phyloP scores from a whole-genome alignment of 2,329 filamentous ascomycete species.

The Epichloe festucae region DNA sequence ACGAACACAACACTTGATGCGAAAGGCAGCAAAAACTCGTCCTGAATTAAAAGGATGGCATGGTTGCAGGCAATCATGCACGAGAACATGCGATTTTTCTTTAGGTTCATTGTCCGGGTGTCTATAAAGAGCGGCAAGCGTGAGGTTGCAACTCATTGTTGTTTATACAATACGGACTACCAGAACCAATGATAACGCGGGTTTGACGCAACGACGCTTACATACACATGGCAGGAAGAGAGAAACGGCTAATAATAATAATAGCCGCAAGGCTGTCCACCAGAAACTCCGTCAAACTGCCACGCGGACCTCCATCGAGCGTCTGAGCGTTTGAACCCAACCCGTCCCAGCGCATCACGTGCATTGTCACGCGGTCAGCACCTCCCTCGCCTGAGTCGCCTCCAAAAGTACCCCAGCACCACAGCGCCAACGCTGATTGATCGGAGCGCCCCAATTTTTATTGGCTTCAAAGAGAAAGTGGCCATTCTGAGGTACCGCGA shows the following conservation, averaged over 20 bases:
- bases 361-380: not conserved
- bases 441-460: conserved; percentile 7
- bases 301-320: no score
- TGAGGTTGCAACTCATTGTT: no score
- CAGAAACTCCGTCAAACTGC: no score
- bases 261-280: no score
- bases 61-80: not conserved
- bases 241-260: no score
- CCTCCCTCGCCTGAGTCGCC: no score
- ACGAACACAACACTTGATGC: not conserved
- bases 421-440: not conserved
- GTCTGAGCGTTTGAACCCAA: not conserved
- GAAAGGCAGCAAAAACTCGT: not conserved
- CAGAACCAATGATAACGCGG: no score
- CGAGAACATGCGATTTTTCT: not conserved
- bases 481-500: conserved; percentile 18
- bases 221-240: no score
- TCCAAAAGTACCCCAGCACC: not conserved
- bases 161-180: no score
- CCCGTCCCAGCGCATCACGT: not conserved
- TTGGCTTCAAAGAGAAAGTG: conserved; percentile 9
- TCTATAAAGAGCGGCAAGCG: no score
- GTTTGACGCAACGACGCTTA: no score
- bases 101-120: no score
- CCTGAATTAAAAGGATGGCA: not conserved